These are phyloP conservation scores for Ophiocordyceps camponoti-rufipedis DNA, from an alignment of 2,329 filamentous ascomycete species.

Conservation along the genomic window DNA sequence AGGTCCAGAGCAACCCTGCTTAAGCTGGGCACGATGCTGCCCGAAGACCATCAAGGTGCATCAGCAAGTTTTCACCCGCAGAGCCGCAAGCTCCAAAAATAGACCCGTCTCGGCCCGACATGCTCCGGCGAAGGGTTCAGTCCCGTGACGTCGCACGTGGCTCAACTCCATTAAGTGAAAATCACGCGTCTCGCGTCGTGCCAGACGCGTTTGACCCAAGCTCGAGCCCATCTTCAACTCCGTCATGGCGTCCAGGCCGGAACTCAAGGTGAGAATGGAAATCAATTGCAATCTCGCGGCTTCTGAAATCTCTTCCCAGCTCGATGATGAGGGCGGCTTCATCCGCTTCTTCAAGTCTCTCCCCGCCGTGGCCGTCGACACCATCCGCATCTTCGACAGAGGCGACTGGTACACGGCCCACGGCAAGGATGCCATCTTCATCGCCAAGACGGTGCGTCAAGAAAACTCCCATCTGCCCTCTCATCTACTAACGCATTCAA, in stretches of 20 bases:
- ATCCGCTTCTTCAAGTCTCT: constrained; percentile 93
- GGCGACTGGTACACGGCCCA: constrained; percentile 95
- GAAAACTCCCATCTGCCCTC: background rate
- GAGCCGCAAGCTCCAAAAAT: no score
- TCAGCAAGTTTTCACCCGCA: no score
- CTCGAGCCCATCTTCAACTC: background rate
- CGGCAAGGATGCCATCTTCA: constrained; percentile 67
- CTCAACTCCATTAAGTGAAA: background rate
- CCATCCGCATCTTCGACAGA: constrained; percentile 81
- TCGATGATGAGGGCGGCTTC: constrained; percentile 94
- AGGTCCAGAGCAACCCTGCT: no score
- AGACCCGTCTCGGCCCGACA: no score
- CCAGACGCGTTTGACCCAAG: background rate
- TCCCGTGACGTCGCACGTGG: no score
- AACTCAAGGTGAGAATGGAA: background rate
- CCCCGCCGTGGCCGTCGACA: constrained; percentile 49
- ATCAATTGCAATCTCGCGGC: background rate
- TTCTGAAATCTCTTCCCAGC: constrained; percentile 25
- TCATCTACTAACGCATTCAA: background rate
- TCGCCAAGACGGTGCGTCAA: constrained; percentile 51
- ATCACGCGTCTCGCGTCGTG: background rate
- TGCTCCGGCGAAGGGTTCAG: no score
- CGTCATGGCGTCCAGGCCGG: constrained; percentile 1
- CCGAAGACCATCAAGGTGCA: no score
- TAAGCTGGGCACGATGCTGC: no score